Evolutionary conservation across 495 filamentous ascomycete species (phyloP).

Genomic region (Penicillium lagena): DNA sequence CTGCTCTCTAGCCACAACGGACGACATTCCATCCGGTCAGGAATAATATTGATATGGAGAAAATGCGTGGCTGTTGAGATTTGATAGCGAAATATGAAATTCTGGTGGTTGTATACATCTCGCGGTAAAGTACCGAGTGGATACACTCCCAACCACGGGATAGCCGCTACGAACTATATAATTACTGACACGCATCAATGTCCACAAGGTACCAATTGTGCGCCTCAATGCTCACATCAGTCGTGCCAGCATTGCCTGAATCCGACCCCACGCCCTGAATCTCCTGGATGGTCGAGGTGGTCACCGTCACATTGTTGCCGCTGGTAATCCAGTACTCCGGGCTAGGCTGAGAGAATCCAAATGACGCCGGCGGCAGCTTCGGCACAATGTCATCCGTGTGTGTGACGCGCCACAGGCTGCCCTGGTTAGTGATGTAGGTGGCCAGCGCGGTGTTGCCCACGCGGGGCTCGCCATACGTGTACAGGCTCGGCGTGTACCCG

Average conservation of each 20-base stretch:
- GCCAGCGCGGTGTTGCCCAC: constrained; percentile 55
- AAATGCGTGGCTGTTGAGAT: too few relatives aligned
- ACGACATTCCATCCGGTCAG: too few relatives aligned
- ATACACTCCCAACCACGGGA: not conserved
- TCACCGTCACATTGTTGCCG: constrained; percentile 29
- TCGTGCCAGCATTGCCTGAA: constrained; percentile 30
- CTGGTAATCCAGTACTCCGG: constrained; percentile 62
- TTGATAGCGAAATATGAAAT: too few relatives aligned
- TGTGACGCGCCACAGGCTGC: constrained; percentile 54
- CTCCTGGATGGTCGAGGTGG: constrained; percentile 33
- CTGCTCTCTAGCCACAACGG: too few relatives aligned
- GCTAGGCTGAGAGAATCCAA: constrained; percentile 55
- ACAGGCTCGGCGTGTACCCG: constrained; percentile 35
- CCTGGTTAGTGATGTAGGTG: constrained; percentile 46
- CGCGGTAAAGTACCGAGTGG: too few relatives aligned
- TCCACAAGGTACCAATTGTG: constrained; percentile 19
- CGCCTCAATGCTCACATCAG: constrained; percentile 1
- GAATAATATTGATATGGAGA: too few relatives aligned
- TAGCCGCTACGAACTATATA: not conserved
- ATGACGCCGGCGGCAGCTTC: constrained; percentile 47
- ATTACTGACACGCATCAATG: constrained; percentile 14
- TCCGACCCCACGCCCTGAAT: constrained; percentile 28
- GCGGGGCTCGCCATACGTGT: constrained; percentile 64
- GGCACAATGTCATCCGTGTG: constrained; percentile 64
- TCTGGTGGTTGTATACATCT: too few relatives aligned